Conservation (phyloP, 164 flowering plant genomes). For the Houttuynia cordata region DNA sequence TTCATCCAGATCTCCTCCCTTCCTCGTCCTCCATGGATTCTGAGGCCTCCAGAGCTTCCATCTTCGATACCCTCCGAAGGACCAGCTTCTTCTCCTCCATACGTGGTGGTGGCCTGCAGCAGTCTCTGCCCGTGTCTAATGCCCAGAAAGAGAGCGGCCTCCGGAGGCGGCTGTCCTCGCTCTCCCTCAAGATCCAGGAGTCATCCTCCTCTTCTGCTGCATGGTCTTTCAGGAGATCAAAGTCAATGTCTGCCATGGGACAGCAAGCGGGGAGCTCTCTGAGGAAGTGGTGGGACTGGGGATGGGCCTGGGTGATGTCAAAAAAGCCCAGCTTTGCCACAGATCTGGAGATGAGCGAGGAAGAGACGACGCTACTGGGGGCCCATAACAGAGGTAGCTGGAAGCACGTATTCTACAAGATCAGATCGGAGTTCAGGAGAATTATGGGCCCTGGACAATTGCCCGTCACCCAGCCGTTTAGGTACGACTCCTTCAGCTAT, state of each 20-base stretch:
- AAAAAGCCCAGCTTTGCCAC: constrained; percentile 48
- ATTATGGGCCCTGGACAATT: constrained; percentile 23
- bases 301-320: constrained; percentile 66
- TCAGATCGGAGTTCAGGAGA: constrained; percentile 36
- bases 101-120: neutral
- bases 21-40: neutral
- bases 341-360: constrained; percentile 81
- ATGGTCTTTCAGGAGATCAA: constrained; percentile 30
- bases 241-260: constrained; percentile 44
- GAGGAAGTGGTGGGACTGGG: constrained; percentile 63
- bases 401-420: constrained; percentile 53
- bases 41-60: neutral
- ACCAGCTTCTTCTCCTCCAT: neutral
- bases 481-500: constrained; percentile 29
- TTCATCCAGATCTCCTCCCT: neutral
- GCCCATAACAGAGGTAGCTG: constrained; percentile 46
- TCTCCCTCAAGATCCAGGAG: neutral
- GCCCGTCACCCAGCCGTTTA: constrained; percentile 35
- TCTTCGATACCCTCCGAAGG: neutral
- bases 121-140: neutral
- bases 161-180: neutral
- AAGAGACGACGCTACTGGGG: constrained; percentile 36
- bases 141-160: neutral
- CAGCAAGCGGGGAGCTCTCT: constrained; percentile 36
- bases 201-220: neutral